A percentile compares a stretch with the other conserved stretches of the same genome.
Conservation (phyloP, 148 eudicot species). For the Chenopodium suecicum region DNA sequence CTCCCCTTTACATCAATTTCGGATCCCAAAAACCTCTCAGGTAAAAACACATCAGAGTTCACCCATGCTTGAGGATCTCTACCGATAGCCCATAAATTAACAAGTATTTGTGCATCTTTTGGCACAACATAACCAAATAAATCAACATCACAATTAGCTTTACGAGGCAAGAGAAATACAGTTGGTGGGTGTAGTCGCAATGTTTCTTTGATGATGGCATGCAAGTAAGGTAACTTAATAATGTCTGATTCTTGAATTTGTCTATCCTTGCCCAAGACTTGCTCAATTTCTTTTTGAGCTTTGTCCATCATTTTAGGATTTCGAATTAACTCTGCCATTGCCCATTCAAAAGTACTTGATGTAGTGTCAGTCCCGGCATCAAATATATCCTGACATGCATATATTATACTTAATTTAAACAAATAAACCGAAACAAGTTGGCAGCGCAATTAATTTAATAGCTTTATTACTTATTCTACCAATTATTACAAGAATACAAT, state of each 20-base stretch:
- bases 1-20: slow-evolving; percentile 49
- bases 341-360: slow-evolving; percentile 25
- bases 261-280: slow-evolving; percentile 24
- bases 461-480: too few species aligned
- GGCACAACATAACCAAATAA: slow-evolving; percentile 47
- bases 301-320: slow-evolving; percentile 13
- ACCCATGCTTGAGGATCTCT: slow-evolving; percentile 52
- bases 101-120: slow-evolving; percentile 52
- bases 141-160: slow-evolving; percentile 41
- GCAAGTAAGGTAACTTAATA: slow-evolving; percentile 48
- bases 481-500: too few species aligned
- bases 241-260: slow-evolving; percentile 31
- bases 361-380: slow-evolving; percentile 29
- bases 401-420: neutral
- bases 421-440: too few species aligned
- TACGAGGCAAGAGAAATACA: slow-evolving; percentile 58
- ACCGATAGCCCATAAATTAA: slow-evolving; percentile 66
- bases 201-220: slow-evolving; percentile 59
- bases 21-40: slow-evolving; percentile 51
- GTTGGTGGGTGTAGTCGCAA: slow-evolving; percentile 59
- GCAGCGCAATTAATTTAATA: too few species aligned
- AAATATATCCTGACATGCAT: slow-evolving; percentile 22
- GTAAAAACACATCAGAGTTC: slow-evolving; percentile 39
- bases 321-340: slow-evolving; percentile 14
- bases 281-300: slow-evolving; percentile 22